Percentiles rank a stretch among this genome's conserved stretches.
These are phyloP conservation scores for Warburgia ugandensis DNA, from an alignment of 164 flowering plant genomes.

Conservation along the genomic window DNA sequence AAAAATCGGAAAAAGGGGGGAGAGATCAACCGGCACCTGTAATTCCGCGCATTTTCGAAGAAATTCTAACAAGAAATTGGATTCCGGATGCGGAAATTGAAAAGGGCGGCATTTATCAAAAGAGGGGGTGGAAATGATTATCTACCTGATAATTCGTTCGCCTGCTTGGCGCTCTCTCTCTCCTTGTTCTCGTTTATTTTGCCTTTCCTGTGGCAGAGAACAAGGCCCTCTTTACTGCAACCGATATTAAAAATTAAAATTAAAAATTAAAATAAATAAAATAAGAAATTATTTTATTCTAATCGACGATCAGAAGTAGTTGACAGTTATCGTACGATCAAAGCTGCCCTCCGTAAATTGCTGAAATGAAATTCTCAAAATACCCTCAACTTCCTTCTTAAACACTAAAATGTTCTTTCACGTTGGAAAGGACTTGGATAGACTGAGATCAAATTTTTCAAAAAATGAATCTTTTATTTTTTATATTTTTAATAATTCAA, in stretches of 20 bases:
- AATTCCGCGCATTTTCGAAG: constrained; percentile 13
- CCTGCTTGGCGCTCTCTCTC: constrained; percentile 1
- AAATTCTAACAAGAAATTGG: not conserved
- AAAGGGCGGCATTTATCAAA: not conserved
- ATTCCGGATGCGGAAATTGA: constrained; percentile 10
- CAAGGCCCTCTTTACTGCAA: constrained; percentile 1
- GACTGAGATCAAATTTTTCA: too few relatives aligned
- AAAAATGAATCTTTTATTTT: too few relatives aligned
- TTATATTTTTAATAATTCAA: too few relatives aligned
- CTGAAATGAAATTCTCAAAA: too few relatives aligned
- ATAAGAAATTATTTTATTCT: too few relatives aligned
- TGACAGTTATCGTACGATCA: too few relatives aligned
- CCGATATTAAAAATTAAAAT: not conserved
- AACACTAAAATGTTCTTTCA: too few relatives aligned
- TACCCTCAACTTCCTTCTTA: too few relatives aligned
- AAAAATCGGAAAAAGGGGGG: not conserved
- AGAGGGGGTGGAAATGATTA: not conserved
- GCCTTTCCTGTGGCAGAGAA: constrained; percentile 10
- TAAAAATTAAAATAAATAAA: too few relatives aligned
- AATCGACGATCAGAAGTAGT: too few relatives aligned
- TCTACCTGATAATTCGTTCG: constrained; percentile 1
- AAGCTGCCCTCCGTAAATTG: too few relatives aligned
- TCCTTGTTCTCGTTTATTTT: not conserved
- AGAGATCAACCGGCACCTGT: constrained; percentile 16
- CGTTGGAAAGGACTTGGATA: too few relatives aligned